phyloP scores from a whole-genome alignment of 75 land plant genomes.

The Larix kaempferi region DNA sequence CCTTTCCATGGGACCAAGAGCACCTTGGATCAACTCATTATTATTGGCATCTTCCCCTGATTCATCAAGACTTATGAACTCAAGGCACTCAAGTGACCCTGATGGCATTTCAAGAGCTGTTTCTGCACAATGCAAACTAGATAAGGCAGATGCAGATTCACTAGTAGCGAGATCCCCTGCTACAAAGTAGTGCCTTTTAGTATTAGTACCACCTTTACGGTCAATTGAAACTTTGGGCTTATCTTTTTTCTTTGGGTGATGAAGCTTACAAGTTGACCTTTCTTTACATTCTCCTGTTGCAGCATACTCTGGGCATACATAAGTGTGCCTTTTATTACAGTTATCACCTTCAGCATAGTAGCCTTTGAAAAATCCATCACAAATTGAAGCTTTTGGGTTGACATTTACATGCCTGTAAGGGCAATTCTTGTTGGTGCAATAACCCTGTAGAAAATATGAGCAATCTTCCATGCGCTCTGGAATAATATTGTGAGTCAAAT shows the following conservation, averaged over 20 bases:
- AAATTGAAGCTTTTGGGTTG: constrained; percentile 78
- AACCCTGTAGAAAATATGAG: constrained; percentile 89
- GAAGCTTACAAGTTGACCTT: constrained; percentile 75
- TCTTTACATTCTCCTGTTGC: constrained; percentile 70
- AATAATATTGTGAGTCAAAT: constrained; percentile 93
- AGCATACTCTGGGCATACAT: constrained; percentile 73
- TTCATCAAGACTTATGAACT: constrained; percentile 12
- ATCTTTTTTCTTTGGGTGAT: constrained; percentile 71
- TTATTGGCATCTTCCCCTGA: neutral
- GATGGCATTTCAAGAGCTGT: constrained; percentile 6
- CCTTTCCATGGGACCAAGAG: neutral
- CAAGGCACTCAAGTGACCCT: neutral
- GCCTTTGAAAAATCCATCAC: constrained; percentile 97
- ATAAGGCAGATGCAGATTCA: constrained; percentile 32
- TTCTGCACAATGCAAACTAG: neutral
- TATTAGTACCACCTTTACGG: constrained; percentile 14
- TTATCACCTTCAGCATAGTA: constrained; percentile 93
- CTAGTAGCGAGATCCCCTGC: neutral
- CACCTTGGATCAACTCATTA: neutral
- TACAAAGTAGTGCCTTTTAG: constrained; percentile 53
- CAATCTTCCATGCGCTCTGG: constrained; percentile 99
- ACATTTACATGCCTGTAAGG: constrained; percentile 98
- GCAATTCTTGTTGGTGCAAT: constrained; percentile 82
- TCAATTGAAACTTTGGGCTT: constrained; percentile 32
- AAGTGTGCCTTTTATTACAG: constrained; percentile 97